Evolutionary conservation across 2,329 filamentous ascomycete species (phyloP).

Genomic region (Emmonsia crescens): DNA sequence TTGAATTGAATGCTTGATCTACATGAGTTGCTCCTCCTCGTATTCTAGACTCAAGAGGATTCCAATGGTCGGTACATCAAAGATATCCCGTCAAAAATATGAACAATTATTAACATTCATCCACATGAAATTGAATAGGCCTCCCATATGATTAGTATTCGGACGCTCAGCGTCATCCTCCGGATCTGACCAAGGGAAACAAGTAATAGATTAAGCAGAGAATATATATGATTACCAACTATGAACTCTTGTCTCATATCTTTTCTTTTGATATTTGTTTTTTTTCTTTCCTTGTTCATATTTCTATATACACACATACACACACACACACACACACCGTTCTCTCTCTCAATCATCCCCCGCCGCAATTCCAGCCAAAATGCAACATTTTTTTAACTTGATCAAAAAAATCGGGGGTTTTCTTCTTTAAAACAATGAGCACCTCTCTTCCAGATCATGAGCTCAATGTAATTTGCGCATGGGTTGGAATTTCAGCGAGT

Average conservation of each 20-base stretch:
- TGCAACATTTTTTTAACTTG: background rate
- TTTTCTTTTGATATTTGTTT: background rate
- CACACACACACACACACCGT: background rate
- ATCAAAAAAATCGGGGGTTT: background rate
- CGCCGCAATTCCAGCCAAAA: background rate
- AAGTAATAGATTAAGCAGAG: background rate
- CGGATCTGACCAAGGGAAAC: background rate
- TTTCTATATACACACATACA: slow-evolving; percentile 4
- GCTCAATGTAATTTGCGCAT: background rate
- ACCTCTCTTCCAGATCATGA: background rate
- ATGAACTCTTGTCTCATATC: background rate
- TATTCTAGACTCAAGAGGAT: too few relatives aligned
- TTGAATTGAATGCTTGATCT: too few relatives aligned
- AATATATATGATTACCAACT: background rate
- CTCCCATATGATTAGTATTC: too few relatives aligned
- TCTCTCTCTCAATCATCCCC: background rate
- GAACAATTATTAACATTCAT: too few relatives aligned
- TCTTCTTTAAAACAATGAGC: background rate
- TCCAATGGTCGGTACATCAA: too few relatives aligned
- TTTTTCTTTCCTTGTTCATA: background rate
- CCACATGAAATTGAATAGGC: too few relatives aligned
- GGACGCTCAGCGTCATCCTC: too few relatives aligned
- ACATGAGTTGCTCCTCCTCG: too few relatives aligned
- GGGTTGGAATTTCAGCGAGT: background rate
- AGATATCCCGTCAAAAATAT: too few relatives aligned